A percentile compares a stretch with the other conserved stretches of the same genome.
Conservation (phyloP, 2,329 filamentous ascomycete species). For the Purpureocillium lavendulum region DNA sequence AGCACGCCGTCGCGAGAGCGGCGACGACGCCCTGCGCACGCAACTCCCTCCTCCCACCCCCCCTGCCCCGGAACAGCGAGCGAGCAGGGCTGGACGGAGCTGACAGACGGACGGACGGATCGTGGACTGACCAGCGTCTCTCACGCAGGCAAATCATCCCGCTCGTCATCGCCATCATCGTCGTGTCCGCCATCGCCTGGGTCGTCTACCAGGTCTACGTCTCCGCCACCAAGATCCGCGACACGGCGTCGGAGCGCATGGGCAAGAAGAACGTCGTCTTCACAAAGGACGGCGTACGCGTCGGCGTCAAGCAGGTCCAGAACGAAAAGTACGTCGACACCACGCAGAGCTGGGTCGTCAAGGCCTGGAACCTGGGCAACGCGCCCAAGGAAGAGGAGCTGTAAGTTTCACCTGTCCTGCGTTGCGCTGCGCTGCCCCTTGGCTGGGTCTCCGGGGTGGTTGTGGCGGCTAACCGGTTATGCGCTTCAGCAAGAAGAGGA, state of each 20-base stretch:
- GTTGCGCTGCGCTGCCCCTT: not conserved
- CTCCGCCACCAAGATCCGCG: constrained; percentile 56
- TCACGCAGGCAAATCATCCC: constrained; percentile 52
- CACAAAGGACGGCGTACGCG: constrained; percentile 64
- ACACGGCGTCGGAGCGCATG: constrained; percentile 60
- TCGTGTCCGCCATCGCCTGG: constrained; percentile 51
- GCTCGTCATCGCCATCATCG: constrained; percentile 51
- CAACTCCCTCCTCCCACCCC: too few relatives aligned
- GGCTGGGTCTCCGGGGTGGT: not conserved
- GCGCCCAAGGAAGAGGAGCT: constrained; percentile 11
- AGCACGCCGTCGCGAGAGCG: too few relatives aligned
- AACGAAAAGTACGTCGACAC: constrained; percentile 65
- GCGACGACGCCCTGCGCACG: too few relatives aligned
- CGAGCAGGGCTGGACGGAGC: too few relatives aligned
- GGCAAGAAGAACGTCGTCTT: constrained; percentile 68
- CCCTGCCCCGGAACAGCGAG: too few relatives aligned
- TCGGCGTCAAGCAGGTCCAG: constrained; percentile 60
- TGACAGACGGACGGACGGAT: too few relatives aligned
- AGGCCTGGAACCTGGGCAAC: constrained; percentile 53
- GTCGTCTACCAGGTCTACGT: constrained; percentile 67
- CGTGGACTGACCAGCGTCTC: too few relatives aligned
- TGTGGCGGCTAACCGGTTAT: not conserved
- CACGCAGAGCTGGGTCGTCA: constrained; percentile 61
- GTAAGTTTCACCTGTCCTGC: constrained; percentile 4
- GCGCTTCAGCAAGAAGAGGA: constrained; percentile 7